Percentiles rank a stretch among this genome's conserved stretches.
Conservation (phyloP, 805 yeast genomes). For the Starmera quercuum region DNA sequence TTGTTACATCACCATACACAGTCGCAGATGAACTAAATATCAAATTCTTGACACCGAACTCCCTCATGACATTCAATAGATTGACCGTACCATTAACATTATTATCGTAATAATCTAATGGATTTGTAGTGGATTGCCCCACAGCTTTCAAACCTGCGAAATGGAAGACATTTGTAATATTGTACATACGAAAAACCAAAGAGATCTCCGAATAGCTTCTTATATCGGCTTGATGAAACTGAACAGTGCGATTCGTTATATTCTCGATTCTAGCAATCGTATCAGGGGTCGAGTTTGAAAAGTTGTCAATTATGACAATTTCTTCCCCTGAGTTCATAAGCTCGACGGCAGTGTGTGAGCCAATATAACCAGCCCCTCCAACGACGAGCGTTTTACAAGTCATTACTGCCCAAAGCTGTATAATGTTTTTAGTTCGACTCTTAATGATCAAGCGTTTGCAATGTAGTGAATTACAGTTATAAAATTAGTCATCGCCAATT, state of each 20-base stretch:
- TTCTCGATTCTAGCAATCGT: constrained; percentile 56
- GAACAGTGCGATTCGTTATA: constrained; percentile 37
- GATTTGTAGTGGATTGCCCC: constrained; percentile 65
- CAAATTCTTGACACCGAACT: constrained; percentile 37
- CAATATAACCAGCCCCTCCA: constrained; percentile 86
- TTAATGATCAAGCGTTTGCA: no score
- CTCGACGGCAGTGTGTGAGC: constrained; percentile 70
- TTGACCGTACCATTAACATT: constrained; percentile 60
- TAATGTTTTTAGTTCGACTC: neutral
- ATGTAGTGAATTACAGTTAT: no score
- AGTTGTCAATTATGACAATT: constrained; percentile 68
- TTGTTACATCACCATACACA: constrained; percentile 79
- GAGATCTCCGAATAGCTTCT: constrained; percentile 41
- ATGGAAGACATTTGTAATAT: constrained; percentile 57
- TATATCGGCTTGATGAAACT: constrained; percentile 53
- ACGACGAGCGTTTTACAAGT: constrained; percentile 41
- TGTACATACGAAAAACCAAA: constrained; percentile 38
- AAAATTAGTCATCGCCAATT: no score
- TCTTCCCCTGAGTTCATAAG: constrained; percentile 53
- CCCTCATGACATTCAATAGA: constrained; percentile 45
- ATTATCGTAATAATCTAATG: constrained; percentile 60
- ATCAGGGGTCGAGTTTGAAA: constrained; percentile 58
- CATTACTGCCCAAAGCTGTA: neutral
- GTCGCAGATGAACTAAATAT: constrained; percentile 80
- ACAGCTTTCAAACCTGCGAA: constrained; percentile 83